Conservation (phyloP, 306 rosid species). For the Cyclanthera cordifolia region DNA sequence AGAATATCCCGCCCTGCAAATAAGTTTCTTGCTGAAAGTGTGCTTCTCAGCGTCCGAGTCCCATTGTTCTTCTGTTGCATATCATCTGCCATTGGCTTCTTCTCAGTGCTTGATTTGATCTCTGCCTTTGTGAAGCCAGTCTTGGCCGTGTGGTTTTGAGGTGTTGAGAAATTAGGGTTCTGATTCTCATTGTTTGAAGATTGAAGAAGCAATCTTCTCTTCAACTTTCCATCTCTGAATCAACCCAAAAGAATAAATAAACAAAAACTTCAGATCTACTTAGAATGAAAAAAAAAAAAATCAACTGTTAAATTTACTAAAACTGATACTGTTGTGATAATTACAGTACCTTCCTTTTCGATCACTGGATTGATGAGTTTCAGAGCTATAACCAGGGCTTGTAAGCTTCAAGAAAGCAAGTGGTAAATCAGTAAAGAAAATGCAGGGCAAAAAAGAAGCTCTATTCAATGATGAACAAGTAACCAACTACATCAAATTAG, state of each 20-base stretch:
- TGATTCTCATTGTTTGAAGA: slow-evolving; percentile 54
- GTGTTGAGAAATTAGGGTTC: slow-evolving; percentile 51
- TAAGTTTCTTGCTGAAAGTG: slow-evolving; percentile 68
- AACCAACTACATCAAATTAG: no score
- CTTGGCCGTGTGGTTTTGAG: slow-evolving; percentile 32
- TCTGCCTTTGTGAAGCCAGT: slow-evolving; percentile 30
- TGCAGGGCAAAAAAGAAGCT: no score
- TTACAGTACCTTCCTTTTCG: slow-evolving; percentile 53
- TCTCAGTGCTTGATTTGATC: slow-evolving; percentile 67
- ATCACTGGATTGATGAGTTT: slow-evolving; percentile 37
- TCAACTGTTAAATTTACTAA: not conserved
- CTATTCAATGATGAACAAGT: no score
- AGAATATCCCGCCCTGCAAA: slow-evolving; percentile 65
- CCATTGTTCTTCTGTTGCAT: slow-evolving; percentile 20
- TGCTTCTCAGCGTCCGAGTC: slow-evolving; percentile 49
- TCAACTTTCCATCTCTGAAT: slow-evolving; percentile 51
- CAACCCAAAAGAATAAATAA: not conserved
- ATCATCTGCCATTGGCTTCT: slow-evolving; percentile 30
- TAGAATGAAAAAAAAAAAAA: not conserved
- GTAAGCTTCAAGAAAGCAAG: slow-evolving; percentile 29
- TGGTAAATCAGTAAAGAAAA: not conserved
- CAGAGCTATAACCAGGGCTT: slow-evolving; percentile 35
- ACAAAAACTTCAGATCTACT: not conserved
- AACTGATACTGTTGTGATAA: not conserved
- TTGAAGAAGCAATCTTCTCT: slow-evolving; percentile 44